These are phyloP conservation scores for Triglochin maritima DNA, from an alignment of 106 monocot genomes.

Conservation along the genomic window DNA sequence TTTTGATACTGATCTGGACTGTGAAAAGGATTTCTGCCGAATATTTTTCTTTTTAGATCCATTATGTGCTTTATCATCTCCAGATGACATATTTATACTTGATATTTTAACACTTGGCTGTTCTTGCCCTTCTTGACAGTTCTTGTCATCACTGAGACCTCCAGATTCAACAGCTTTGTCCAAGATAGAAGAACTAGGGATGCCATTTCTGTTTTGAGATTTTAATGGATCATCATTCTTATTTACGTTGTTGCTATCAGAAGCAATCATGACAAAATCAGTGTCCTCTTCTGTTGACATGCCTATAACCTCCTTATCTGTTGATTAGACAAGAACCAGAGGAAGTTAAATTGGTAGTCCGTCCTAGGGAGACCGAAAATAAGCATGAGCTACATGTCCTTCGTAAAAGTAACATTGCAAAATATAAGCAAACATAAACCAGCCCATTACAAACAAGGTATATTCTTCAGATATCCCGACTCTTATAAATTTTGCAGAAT, in stretches of 20 bases:
- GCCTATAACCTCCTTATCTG: background rate
- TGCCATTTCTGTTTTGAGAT: background rate
- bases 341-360: too few species aligned
- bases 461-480: too few species aligned
- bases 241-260: background rate
- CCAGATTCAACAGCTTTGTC: background rate
- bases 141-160: background rate
- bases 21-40: background rate
- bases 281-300: background rate
- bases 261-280: conserved; percentile 1
- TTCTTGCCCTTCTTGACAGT: conserved; percentile 3
- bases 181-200: background rate
- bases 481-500: too few species aligned
- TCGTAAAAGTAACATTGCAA: too few species aligned
- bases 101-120: background rate
- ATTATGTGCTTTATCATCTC: background rate
- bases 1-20: background rate
- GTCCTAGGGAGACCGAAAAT: too few species aligned
- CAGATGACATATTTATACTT: background rate
- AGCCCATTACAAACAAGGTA: too few species aligned
- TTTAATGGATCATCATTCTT: background rate
- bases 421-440: too few species aligned
- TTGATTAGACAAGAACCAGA: background rate
- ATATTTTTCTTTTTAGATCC: background rate
- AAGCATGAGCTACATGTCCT: too few species aligned